Conservation (phyloP, 495 filamentous ascomycete genomes). For the Elasticomyces elasticus region DNA sequence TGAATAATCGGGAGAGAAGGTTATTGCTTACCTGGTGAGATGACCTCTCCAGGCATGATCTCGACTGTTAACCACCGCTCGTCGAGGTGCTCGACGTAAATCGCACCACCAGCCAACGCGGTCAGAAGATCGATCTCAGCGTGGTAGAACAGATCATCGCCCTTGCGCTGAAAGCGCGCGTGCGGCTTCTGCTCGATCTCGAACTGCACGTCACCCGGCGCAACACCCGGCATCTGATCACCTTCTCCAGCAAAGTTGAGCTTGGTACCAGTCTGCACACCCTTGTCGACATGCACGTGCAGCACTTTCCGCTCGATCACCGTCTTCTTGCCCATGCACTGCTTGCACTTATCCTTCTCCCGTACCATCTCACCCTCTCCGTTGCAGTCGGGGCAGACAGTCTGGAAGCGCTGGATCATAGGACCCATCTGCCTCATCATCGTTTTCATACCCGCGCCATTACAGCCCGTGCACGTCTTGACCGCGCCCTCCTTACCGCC, state of each 20-base stretch:
- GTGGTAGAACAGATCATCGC: slow-evolving; percentile 92
- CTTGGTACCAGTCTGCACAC: slow-evolving; percentile 86
- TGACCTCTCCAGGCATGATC: slow-evolving; percentile 86
- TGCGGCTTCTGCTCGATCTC: slow-evolving; percentile 98
- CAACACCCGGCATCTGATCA: slow-evolving; percentile 87
- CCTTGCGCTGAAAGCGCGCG: slow-evolving; percentile 84
- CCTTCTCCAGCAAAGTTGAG: slow-evolving; percentile 94
- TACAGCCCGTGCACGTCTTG: slow-evolving; percentile 79
- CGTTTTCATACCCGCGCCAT: slow-evolving; percentile 94
- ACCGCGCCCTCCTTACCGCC: slow-evolving; percentile 97
- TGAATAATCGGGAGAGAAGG: background rate
- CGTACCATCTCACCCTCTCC: slow-evolving; percentile 94
- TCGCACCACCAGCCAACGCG: slow-evolving; percentile 76
- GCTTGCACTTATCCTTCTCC: slow-evolving; percentile 93
- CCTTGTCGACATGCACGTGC: slow-evolving; percentile 93
- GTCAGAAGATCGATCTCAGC: slow-evolving; percentile 94
- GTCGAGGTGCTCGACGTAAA: slow-evolving; percentile 93
- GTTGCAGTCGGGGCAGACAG: slow-evolving; percentile 94
- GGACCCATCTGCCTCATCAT: slow-evolving; percentile 99
- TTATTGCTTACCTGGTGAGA: slow-evolving; percentile 68
- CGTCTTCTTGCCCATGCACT: slow-evolving; percentile 93
- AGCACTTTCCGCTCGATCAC: slow-evolving; percentile 94
- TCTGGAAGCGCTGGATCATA: slow-evolving; percentile 99
- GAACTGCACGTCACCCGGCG: slow-evolving; percentile 91
- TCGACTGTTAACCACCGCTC: slow-evolving; percentile 90